A percentile compares a stretch with the other conserved stretches of the same genome.
phyloP scores from a whole-genome alignment of 2,329 filamentous ascomycete species.

The Hysterium pulicare region DNA sequence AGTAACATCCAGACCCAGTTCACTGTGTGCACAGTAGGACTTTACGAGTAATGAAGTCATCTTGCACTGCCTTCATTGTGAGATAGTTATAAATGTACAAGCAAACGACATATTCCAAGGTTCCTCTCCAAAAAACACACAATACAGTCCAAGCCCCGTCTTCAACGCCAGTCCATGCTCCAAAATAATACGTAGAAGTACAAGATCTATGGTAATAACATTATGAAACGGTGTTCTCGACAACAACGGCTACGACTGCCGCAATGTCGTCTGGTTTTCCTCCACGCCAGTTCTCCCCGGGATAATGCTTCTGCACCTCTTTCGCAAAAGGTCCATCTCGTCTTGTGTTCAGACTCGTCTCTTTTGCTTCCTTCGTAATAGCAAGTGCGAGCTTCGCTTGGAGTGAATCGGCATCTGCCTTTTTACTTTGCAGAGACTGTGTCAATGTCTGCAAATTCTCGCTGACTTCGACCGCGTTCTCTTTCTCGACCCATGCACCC shows the following conservation, averaged over 20 bases:
- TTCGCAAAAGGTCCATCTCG: constrained; percentile 91
- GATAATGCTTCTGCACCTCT: constrained; percentile 85
- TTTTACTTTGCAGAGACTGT: constrained; percentile 43
- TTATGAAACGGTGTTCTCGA: too few relatives aligned
- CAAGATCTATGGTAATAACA: too few relatives aligned
- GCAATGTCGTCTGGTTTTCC: constrained; percentile 97
- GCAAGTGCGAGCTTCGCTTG: constrained; percentile 77
- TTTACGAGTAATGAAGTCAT: too few relatives aligned
- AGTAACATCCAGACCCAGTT: too few relatives aligned
- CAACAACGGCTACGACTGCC: constrained; percentile 63
- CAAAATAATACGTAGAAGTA: too few relatives aligned
- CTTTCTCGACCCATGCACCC: constrained; percentile 69
- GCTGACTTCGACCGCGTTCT: constrained; percentile 49
- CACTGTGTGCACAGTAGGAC: too few relatives aligned
- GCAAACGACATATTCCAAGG: too few relatives aligned
- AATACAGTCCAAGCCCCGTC: too few relatives aligned
- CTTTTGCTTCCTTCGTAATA: constrained; percentile 78
- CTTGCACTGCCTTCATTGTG: too few relatives aligned
- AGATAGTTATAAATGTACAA: too few relatives aligned
- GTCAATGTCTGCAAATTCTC: constrained; percentile 57
- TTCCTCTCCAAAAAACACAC: too few relatives aligned
- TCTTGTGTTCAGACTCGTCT: constrained; percentile 75
- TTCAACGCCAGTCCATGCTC: too few relatives aligned
- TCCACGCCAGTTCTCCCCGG: constrained; percentile 80
- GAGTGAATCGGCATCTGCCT: constrained; percentile 53